Evolutionary conservation across 2,329 filamentous ascomycete genomes (phyloP), one percentile per base, ranked within the genome.

Genomic region (Rhinocladiella similis): DNA sequence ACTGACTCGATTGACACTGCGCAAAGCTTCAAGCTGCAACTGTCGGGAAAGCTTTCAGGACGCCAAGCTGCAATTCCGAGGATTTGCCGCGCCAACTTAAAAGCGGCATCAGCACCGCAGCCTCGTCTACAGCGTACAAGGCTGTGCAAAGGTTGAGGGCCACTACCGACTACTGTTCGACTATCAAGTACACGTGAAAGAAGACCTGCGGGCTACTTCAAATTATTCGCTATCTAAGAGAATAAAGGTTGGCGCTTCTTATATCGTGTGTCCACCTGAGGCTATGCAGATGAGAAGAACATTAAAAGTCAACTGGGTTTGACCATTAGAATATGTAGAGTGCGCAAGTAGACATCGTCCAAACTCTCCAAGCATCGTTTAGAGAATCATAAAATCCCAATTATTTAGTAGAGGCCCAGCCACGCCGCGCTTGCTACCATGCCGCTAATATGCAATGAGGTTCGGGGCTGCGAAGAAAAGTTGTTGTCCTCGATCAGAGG

Each of bases 401-500:
- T 12, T 12, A 12, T 33, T 33, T 12, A 9, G 29, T 33, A 10
- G 29, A 33, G 6, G 29, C 10, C 19, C 10, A 29, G 25, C 29
- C 19, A 46, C 13, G 43, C 43, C 43, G 14, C 43, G 43, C 43
- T 46, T 46, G 43, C 43, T 46, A 25, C 43, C 25, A 46, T 46
- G 43, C 43, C 43, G 25, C 20, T 46, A 22, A 46, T 46, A 46
- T 25, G 29, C 29, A 33, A 33, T 33, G 29, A 33, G 5, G 29
- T 33, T 33, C 29, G 10, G 10, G 29, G 29, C 29, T 12, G 29
- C 29, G 10, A 33, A 33, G 29, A 33, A 33, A n/a, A n/a, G n/a
- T 10, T 33, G 29, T 10, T 12, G 6, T 33, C 43, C 22, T 14
- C 9, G 9, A 46, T 78, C 70, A 91, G 66, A 83, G 92, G 70